phyloP scores from a whole-genome alignment of 164 flowering plant genomes.

The Cinnamomum chago region DNA sequence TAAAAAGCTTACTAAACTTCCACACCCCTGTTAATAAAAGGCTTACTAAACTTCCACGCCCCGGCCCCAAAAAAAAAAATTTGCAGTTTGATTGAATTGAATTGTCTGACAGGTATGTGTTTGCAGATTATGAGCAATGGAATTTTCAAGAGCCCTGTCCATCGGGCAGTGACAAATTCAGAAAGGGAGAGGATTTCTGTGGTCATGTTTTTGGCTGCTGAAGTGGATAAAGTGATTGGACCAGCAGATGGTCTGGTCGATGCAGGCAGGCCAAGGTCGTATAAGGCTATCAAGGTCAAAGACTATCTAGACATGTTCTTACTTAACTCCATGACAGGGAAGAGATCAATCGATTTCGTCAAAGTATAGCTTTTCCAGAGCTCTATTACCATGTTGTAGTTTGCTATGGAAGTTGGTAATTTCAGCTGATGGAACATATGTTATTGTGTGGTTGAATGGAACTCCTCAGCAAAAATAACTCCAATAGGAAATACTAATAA shows the following conservation, averaged over 20 bases:
- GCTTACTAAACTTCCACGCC: background rate
- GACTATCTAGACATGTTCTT: conserved; percentile 14
- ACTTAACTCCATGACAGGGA: background rate
- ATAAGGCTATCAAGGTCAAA: conserved; percentile 24
- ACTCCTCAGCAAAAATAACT: too few species aligned
- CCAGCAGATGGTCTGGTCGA: conserved; percentile 33
- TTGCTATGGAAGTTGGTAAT: too few species aligned
- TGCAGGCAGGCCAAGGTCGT: conserved; percentile 31
- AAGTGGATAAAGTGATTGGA: conserved; percentile 31
- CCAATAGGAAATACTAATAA: too few species aligned
- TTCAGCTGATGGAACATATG: too few species aligned
- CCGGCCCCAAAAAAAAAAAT: too few species aligned
- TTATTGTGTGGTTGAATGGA: too few species aligned
- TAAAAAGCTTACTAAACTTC: background rate
- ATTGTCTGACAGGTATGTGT: background rate
- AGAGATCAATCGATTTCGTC: conserved; percentile 14
- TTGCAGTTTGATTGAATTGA: background rate
- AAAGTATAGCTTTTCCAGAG: background rate
- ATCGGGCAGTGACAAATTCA: conserved; percentile 43
- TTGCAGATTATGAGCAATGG: conserved; percentile 65
- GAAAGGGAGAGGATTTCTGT: conserved; percentile 34
- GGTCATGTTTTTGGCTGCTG: conserved; percentile 34
- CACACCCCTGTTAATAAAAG: too few species aligned
- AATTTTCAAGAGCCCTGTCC: conserved; percentile 54
- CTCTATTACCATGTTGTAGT: too few species aligned